A percentile compares a stretch with the other conserved stretches of the same genome.
Evolutionary conservation across 2,329 filamentous ascomycete genomes (phyloP).

Genomic region (Trichoderma breve): DNA sequence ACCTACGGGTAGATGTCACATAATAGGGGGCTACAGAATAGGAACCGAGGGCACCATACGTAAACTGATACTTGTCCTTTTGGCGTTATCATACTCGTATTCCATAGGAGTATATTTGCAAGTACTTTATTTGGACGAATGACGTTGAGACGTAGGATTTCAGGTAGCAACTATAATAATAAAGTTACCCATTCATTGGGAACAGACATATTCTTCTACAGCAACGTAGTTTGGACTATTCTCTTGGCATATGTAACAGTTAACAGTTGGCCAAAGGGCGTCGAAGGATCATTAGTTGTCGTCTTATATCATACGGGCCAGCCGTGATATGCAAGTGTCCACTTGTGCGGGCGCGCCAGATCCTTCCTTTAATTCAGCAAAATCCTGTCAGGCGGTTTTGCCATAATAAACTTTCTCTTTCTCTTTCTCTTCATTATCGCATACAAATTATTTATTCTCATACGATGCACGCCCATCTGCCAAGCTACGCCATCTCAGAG

Average conservation of each 20-base stretch:
- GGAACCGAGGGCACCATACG: accelerated
- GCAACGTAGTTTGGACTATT: neutral
- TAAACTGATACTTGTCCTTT: neutral
- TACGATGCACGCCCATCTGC: neutral
- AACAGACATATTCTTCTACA: neutral
- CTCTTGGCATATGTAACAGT: neutral
- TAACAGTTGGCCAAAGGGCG: neutral
- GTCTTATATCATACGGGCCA: neutral
- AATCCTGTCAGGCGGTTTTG: neutral
- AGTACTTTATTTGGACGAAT: neutral
- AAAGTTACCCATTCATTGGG: neutral
- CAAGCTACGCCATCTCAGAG: neutral
- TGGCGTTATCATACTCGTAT: neutral
- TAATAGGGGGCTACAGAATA: neutral
- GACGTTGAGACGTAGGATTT: neutral
- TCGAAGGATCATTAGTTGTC: neutral
- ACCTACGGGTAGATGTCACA: neutral
- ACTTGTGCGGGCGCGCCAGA: neutral
- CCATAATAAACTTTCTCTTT: neutral
- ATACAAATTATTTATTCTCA: neutral
- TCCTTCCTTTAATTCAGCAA: neutral
- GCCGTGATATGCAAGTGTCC: neutral
- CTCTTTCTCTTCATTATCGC: neutral
- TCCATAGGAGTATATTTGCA: neutral
- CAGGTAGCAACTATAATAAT: neutral